Evolutionary conservation across 768 basidiomycete species (phyloP).

Genomic region (Solioccasus polychromus): DNA sequence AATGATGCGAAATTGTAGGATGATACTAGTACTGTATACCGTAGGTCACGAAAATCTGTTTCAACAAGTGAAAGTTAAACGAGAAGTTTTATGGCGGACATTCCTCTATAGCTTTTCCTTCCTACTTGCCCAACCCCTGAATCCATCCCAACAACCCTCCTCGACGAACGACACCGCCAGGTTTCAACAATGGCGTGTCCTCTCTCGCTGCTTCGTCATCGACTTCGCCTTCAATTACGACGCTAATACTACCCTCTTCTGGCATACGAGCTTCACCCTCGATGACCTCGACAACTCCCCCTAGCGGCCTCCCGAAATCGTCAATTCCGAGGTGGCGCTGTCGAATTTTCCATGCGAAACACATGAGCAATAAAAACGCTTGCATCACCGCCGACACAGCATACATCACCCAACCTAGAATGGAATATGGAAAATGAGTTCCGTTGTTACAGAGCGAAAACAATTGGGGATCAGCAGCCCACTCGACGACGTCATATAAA

Average conservation of each 20-base stretch:
- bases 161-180: slow-evolving; percentile 15
- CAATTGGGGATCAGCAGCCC: too few species aligned
- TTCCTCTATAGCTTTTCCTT: too few species aligned
- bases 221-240: slow-evolving; percentile 21
- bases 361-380: slow-evolving; percentile 77
- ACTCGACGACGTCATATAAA: too few species aligned
- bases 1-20: slow-evolving; percentile 20
- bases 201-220: slow-evolving; percentile 10
- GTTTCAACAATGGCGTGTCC: slow-evolving; percentile 24
- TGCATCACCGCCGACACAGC: slow-evolving; percentile 85
- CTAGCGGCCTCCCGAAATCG: slow-evolving; percentile 76
- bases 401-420: slow-evolving; percentile 74
- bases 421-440: background rate
- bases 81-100: background rate
- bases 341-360: slow-evolving; percentile 78
- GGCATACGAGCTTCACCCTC: background rate
- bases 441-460: too few species aligned
- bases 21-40: background rate
- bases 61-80: too few species aligned
- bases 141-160: slow-evolving; percentile 26
- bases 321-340: slow-evolving; percentile 76
- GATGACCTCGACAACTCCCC: background rate
- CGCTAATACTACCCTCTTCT: slow-evolving; percentile 13
- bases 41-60: too few species aligned
- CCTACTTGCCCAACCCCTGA: slow-evolving; percentile 16